Evolutionary conservation across 306 rosid species (phyloP).

Genomic region (Corylus heterophylla): DNA sequence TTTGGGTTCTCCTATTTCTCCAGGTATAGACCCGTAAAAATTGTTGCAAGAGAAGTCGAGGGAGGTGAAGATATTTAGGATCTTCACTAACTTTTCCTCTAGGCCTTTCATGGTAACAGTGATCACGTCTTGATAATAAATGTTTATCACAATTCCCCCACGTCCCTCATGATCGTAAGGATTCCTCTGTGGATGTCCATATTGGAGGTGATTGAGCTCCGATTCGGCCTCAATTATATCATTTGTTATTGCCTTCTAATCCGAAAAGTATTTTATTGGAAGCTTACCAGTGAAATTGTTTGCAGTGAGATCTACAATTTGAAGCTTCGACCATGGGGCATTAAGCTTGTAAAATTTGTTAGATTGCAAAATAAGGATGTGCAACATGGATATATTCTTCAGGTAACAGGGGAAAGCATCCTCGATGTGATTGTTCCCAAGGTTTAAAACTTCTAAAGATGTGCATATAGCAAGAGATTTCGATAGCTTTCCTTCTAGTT

Average conservation of each 20-base stretch:
- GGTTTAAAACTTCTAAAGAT: slow-evolving; percentile 33
- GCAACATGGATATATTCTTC: slow-evolving; percentile 23
- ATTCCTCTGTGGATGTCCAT: rapidly evolving
- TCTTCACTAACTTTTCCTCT: slow-evolving; percentile 21
- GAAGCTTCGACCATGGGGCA: slow-evolving; percentile 43
- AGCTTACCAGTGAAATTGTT: slow-evolving; percentile 42
- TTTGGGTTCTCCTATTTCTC: neutral
- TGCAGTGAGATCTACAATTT: slow-evolving; percentile 45
- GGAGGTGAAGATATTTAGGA: slow-evolving; percentile 18
- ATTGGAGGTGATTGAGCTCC: too few relatives aligned
- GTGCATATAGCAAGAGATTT: rapidly evolving
- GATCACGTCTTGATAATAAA: slow-evolving; percentile 40
- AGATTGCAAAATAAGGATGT: slow-evolving; percentile 35
- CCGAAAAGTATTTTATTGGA: slow-evolving; percentile 29
- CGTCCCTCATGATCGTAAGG: too few relatives aligned
- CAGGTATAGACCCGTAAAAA: slow-evolving; percentile 46
- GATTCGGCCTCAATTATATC: slow-evolving; percentile 9
- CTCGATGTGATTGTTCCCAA: slow-evolving; percentile 30
- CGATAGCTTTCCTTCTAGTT: slow-evolving; percentile 27
- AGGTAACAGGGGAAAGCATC: slow-evolving; percentile 11
- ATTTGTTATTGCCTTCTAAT: slow-evolving; percentile 48
- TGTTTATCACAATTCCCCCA: rapidly evolving
- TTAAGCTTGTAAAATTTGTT: slow-evolving; percentile 15
- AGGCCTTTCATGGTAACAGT: slow-evolving; percentile 37
- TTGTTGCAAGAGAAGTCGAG: slow-evolving; percentile 54